Base-by-base conservation (phyloP, 164 flowering plant genomes). In the Kingdonia uniflora region DNA sequence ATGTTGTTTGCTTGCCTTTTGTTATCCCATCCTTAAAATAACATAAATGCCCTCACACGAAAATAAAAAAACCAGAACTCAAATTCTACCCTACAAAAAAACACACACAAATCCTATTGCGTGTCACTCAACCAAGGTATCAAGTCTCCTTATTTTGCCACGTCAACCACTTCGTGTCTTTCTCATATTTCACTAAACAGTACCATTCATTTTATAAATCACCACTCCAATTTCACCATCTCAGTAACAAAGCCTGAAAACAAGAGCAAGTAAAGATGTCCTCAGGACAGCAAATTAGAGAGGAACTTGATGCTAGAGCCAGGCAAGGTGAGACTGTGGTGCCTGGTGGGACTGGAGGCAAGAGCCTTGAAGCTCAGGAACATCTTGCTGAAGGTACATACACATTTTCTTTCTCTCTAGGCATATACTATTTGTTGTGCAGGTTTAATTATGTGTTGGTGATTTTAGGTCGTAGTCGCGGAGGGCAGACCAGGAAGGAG, bases 331-430 rank as follows among this genome's bases (percentile, higher is more conserved):
- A 84, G 74, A 82, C 87, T 0, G 92, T 82, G 0, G 68, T 80
- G 16, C 92, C 85, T 11, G 85, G 82, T 6, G 92, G 89, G 1
- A 84, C 85, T 1, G 85, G 92, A 11, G 94, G 94, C 42, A 80
- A 74, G 64, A 80, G 83, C 73, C 81, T 80, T 6, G 84, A 81
- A 67, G 96, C 96, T 20, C 94, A 85, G 47, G 80, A 81, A 42
- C 81, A 77, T 55, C 82, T 85, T 0, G 85, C 94, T 40, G 84
- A 84, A 75, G 96, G 96, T 76, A 40, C 17, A 15, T 43, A n/a
- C 12, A 5, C 11, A n/a, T 3, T 15, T 4, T n/a, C 47, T 14
- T 11, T 53, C 14, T 6, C 8, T 42, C 14, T 6, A 60, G 44
- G 21, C 12, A 14, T 41, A 0, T 23, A 22, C 8, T 6, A 22